Conservation (phyloP, 1,139 yeast species). For the Scheffersomyces illinoinensis region DNA sequence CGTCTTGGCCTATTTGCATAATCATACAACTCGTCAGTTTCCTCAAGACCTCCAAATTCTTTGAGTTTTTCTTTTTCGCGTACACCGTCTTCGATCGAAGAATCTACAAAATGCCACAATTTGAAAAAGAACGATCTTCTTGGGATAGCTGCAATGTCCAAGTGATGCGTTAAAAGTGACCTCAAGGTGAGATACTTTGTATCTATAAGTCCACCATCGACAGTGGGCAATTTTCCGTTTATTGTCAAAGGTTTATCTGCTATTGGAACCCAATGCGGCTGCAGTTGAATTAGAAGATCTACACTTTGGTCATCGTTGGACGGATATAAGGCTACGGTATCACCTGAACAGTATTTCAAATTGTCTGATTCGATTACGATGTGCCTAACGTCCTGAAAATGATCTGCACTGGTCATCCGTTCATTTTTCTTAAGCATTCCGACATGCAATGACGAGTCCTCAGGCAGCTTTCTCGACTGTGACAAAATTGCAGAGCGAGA, state of each 20-base stretch:
- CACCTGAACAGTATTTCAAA: slow-evolving; percentile 68
- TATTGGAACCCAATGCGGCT: slow-evolving; percentile 64
- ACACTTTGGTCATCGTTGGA: slow-evolving; percentile 67
- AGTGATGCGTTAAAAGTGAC: slow-evolving; percentile 70
- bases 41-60: slow-evolving; percentile 74
- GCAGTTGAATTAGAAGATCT: slow-evolving; percentile 62
- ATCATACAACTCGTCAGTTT: slow-evolving; percentile 77
- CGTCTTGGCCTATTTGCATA: slow-evolving; percentile 92
- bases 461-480: slow-evolving; percentile 2
- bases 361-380: slow-evolving; percentile 43
- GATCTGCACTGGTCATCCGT: slow-evolving; percentile 66
- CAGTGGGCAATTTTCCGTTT: slow-evolving; percentile 24
- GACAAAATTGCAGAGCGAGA: neutral
- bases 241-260: slow-evolving; percentile 59
- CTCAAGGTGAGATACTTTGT: slow-evolving; percentile 59
- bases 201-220: slow-evolving; percentile 62
- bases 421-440: slow-evolving; percentile 52
- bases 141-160: slow-evolving; percentile 83
- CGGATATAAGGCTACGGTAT: slow-evolving; percentile 77
- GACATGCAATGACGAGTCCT: slow-evolving; percentile 7
- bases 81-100: slow-evolving; percentile 40
- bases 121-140: slow-evolving; percentile 74
- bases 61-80: slow-evolving; percentile 73
- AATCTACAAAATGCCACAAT: slow-evolving; percentile 72
- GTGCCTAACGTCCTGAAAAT: slow-evolving; percentile 88